Evolutionary conservation across 2,329 filamentous ascomycete genomes (phyloP), one percentile per base, ranked within the genome.

Genomic region (Lachnum nothofagi): DNA sequence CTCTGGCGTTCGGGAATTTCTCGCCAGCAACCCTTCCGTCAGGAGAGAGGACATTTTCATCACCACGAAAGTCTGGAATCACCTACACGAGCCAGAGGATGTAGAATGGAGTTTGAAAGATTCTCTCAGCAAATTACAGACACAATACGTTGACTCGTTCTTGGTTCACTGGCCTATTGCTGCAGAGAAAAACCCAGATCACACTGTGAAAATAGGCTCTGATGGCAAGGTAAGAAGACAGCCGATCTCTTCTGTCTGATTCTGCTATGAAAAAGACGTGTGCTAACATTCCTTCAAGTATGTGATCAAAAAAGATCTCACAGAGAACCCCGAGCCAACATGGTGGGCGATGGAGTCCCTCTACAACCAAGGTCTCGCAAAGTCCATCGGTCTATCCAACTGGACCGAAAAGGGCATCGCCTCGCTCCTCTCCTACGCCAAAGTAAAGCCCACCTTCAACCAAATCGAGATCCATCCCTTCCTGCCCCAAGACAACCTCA

Each of bases 51-150:
- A 94, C 49, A 70, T 94, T 53, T 94, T 93, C 70, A 80, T 94
- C 51, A 86, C 88, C 46, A 88, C 83, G 62, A 94, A 95, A 76
- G 78, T 91, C 31, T 94, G 88, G 88, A 83, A 83, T 63, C 88
- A 86, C 44, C 88, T 86, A 70, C 84, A 86, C 68, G 56, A 73
- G 66, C 61, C 62, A 4, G 80, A 78, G 31, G 77, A 83, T 14
- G 82, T 82, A 14, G 82, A 86, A 69, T 73, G 84, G 64, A 83
- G 79, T 39, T 75, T 93, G 37, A 80, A 88, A 57, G 80, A 85
- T 73, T 86, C 83, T 60, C 72, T 93, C 65, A 77, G 82, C 69
- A 77, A 78, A 53, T 72, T 94, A 23, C 85, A 86, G 4, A 74
- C 91, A 40, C 83, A 88, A 56, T 91, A 94, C 64, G 77, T 94